Evolutionary conservation across 345 rosid genomes (phyloP).

Genomic region (Bruguiera parviflora): DNA sequence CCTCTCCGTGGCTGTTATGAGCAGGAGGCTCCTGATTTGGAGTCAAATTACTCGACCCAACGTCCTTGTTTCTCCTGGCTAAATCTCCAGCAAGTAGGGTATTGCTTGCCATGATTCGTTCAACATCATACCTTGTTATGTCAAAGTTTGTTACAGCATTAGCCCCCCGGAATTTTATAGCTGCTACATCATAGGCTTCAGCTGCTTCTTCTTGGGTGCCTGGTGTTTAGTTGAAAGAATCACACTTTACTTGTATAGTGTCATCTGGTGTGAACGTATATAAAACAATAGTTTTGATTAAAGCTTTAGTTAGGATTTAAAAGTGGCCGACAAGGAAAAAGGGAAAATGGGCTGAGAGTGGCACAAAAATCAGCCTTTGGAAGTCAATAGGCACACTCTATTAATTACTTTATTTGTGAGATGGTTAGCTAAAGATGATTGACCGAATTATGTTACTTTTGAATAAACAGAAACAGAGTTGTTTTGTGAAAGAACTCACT

Average conservation of each 20-base stretch:
- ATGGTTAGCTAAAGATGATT: not conserved
- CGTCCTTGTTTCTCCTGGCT: slow-evolving; percentile 64
- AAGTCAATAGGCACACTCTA: too few relatives aligned
- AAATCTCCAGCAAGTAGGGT: slow-evolving; percentile 75
- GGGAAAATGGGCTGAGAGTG: too few relatives aligned
- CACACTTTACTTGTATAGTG: not conserved
- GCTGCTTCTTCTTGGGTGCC: slow-evolving; percentile 99
- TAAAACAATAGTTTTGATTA: too few relatives aligned
- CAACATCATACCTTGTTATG: slow-evolving; percentile 72
- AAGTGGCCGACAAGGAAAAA: too few relatives aligned
- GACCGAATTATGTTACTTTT: not conserved
- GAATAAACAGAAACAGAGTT: not conserved
- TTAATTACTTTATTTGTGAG: too few relatives aligned
- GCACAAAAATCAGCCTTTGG: too few relatives aligned
- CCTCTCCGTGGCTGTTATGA: slow-evolving; percentile 21
- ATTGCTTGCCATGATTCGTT: slow-evolving; percentile 77
- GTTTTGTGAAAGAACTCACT: slow-evolving; percentile 36
- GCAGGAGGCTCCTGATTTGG: slow-evolving; percentile 14
- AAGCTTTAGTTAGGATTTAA: not conserved
- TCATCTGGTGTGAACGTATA: too few relatives aligned
- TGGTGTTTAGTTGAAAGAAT: slow-evolving; percentile 18
- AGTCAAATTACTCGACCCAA: slow-evolving; percentile 19
- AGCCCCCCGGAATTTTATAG: slow-evolving; percentile 83
- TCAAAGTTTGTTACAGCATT: slow-evolving; percentile 93
- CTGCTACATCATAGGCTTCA: slow-evolving; percentile 91